Percentiles rank a stretch among this genome's conserved stretches.
Conservation (phyloP, 306 rosid species). For the Vicia villosa region DNA sequence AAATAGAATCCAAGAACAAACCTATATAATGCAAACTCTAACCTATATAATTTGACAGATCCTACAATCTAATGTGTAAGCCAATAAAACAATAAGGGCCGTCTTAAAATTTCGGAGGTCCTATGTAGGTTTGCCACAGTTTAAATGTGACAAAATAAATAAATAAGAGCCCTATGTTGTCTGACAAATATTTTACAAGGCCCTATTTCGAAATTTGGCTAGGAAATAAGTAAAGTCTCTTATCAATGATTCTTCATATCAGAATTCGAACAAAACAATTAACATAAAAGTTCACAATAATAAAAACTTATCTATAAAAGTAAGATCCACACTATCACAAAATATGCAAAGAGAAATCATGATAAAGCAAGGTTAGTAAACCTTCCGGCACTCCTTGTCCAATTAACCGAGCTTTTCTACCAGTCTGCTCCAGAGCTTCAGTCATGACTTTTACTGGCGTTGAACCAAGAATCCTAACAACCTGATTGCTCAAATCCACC, state of each 20-base stretch:
- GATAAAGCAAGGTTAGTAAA: slow-evolving; percentile 29
- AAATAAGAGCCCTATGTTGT: too few species aligned
- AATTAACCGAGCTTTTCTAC: slow-evolving; percentile 76
- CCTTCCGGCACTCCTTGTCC: slow-evolving; percentile 97
- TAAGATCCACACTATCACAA: background rate
- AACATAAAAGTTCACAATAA: background rate
- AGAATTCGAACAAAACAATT: background rate
- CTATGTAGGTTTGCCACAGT: too few species aligned
- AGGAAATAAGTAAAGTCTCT: background rate
- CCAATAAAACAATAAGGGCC: background rate
- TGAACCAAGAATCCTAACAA: slow-evolving; percentile 82
- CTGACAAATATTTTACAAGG: too few species aligned
- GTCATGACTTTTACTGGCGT: slow-evolving; percentile 86
- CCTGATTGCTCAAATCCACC: slow-evolving; percentile 78
- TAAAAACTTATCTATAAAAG: background rate
- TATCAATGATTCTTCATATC: background rate
- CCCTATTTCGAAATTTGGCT: too few species aligned
- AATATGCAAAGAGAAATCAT: slow-evolving; percentile 2
- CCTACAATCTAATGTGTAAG: background rate
- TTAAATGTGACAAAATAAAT: too few species aligned
- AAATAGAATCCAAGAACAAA: background rate
- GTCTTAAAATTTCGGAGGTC: too few species aligned
- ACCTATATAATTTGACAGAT: slow-evolving; percentile 15
- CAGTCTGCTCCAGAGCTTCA: slow-evolving; percentile 86
- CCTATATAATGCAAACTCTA: background rate